Percentiles rank a stretch among this genome's conserved stretches.
Conservation (phyloP, 2,329 filamentous ascomycete species). For the Karstenula rhodostoma region DNA sequence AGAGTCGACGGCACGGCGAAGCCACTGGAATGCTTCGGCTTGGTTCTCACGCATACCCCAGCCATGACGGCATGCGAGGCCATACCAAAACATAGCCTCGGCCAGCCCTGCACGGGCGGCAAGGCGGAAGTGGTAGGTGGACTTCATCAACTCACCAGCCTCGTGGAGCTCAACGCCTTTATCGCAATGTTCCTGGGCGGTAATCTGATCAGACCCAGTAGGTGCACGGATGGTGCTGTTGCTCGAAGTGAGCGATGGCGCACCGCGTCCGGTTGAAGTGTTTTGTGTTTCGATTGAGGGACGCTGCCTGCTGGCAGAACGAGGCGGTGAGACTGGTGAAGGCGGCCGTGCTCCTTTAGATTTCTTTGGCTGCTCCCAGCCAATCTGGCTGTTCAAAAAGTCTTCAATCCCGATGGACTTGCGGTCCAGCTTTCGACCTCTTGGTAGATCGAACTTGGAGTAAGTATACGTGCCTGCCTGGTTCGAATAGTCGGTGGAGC, state of each 20-base stretch:
- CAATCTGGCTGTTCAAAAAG: slow-evolving; percentile 60
- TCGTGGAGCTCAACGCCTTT: slow-evolving; percentile 93
- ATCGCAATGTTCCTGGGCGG: slow-evolving; percentile 85
- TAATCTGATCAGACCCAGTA: slow-evolving; percentile 67
- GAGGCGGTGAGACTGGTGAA: slow-evolving; percentile 50
- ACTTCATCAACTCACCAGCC: slow-evolving; percentile 85
- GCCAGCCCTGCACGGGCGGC: slow-evolving; percentile 86
- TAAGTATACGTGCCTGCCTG: slow-evolving; percentile 82
- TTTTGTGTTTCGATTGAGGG: slow-evolving; percentile 27
- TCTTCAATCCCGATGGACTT: slow-evolving; percentile 51
- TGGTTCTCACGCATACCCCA: slow-evolving; percentile 98
- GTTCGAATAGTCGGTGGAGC: slow-evolving; percentile 59
- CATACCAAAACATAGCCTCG: slow-evolving; percentile 95
- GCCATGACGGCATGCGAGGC: slow-evolving; percentile 91
- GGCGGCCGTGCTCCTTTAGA: slow-evolving; percentile 41
- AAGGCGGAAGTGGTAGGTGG: slow-evolving; percentile 92
- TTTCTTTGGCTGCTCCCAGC: slow-evolving; percentile 64
- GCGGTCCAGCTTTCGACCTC: slow-evolving; percentile 80
- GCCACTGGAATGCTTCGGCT: slow-evolving; percentile 87
- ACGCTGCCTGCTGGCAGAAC: slow-evolving; percentile 42
- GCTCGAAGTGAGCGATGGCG: slow-evolving; percentile 51
- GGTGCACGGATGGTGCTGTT: slow-evolving; percentile 57
- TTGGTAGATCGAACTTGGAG: slow-evolving; percentile 82
- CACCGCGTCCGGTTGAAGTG: slow-evolving; percentile 33
- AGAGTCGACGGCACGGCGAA: slow-evolving; percentile 87